phyloP scores from a whole-genome alignment of 2,329 filamentous ascomycete species.

The Colletotrichum spaethianum region DNA sequence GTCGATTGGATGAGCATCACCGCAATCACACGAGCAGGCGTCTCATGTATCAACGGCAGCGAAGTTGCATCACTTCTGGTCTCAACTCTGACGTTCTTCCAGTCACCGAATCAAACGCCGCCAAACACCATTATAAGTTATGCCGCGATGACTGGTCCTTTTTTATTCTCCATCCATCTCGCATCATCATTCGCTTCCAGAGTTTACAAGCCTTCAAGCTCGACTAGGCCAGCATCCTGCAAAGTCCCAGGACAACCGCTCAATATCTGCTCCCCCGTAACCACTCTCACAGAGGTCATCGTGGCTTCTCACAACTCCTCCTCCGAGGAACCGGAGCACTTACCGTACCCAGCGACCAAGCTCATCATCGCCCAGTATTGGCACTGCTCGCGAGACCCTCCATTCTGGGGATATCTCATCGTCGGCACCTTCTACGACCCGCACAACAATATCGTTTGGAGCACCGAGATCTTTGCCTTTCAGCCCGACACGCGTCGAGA shows the following conservation, averaged over 20 bases:
- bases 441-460: constrained; percentile 59
- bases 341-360: constrained; percentile 62
- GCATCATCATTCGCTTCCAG: neutral
- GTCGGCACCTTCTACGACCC: constrained; percentile 63
- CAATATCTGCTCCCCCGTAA: neutral
- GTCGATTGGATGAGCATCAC: neutral
- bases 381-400: constrained; percentile 49
- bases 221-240: too few relatives aligned
- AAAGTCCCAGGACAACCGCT: neutral
- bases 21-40: neutral
- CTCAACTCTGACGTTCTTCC: too few relatives aligned
- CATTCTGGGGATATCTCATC: constrained; percentile 62
- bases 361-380: constrained; percentile 61
- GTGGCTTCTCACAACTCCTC: constrained; percentile 26
- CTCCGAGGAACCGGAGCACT: constrained; percentile 40
- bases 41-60: neutral
- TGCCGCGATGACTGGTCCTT: neutral
- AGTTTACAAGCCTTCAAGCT: neutral
- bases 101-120: neutral
- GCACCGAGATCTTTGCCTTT: constrained; percentile 57
- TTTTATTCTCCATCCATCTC: neutral
- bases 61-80: neutral
- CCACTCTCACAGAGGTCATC: neutral
- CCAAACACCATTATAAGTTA: neutral
- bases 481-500: constrained; percentile 21